Conservation (phyloP, 108 stramenopile species). For the Schizochytrium sp. region DNA sequence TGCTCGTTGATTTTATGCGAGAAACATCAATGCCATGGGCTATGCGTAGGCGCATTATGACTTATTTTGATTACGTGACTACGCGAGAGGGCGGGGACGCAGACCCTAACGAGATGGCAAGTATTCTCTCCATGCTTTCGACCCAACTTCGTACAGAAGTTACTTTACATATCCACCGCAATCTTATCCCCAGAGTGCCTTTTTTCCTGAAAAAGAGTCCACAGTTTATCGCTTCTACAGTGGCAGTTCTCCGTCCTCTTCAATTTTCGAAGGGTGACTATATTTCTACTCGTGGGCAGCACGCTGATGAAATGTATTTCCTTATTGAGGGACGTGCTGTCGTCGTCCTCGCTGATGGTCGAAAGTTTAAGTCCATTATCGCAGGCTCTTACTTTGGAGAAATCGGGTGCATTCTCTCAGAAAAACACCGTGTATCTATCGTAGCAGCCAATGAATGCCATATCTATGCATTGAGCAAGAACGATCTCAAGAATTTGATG, state of each 20-base stretch:
- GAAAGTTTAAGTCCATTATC: constrained; percentile 68
- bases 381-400: constrained; percentile 74
- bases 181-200: constrained; percentile 68
- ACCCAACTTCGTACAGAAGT: constrained; percentile 68
- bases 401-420: constrained; percentile 70
- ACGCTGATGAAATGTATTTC: constrained; percentile 76
- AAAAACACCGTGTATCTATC: neutral
- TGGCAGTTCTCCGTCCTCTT: constrained; percentile 69
- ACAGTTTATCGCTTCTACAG: constrained; percentile 70
- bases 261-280: constrained; percentile 71
- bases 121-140: constrained; percentile 66
- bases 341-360: constrained; percentile 65
- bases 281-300: constrained; percentile 70
- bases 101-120: constrained; percentile 70
- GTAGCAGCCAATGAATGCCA: constrained; percentile 34
- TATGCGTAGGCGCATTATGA: constrained; percentile 54
- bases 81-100: neutral
- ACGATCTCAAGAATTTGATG: constrained; percentile 4
- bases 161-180: constrained; percentile 68
- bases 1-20: constrained; percentile 42
- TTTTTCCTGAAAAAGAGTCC: constrained; percentile 70
- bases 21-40: constrained; percentile 50
- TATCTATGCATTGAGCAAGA: constrained; percentile 1
- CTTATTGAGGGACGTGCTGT: constrained; percentile 67
- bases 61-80: neutral